Percentiles rank a stretch among this genome's conserved stretches.
phyloP scores from a whole-genome alignment of 1,284 basidiomycete genomes.

The Ganoderma lingzhi region DNA sequence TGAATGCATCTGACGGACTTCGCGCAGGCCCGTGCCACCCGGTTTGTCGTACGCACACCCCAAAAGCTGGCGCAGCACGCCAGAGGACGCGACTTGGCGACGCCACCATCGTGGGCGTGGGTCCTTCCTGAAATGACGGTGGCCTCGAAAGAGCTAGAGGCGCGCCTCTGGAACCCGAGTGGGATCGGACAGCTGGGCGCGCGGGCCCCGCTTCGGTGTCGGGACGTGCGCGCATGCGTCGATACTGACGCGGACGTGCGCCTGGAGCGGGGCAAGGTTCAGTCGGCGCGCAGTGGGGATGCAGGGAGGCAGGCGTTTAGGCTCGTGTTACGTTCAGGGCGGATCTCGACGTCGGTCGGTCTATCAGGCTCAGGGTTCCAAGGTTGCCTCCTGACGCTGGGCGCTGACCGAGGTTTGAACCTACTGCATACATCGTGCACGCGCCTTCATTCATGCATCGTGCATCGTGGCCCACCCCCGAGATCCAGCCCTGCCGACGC shows the following conservation, averaged over 20 bases:
- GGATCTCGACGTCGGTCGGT: constrained; percentile 1
- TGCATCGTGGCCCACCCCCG: neutral
- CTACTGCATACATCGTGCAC: neutral
- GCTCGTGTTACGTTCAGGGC: neutral
- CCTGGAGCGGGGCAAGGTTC: constrained; percentile 2
- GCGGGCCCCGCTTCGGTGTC: constrained; percentile 14
- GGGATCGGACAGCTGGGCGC: constrained; percentile 11
- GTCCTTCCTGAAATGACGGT: constrained; percentile 27
- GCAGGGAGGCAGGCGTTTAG: neutral
- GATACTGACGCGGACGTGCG: constrained; percentile 1
- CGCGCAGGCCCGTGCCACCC: constrained; percentile 3
- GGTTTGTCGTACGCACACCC: neutral
- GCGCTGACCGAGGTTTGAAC: constrained; percentile 3
- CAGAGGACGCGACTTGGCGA: constrained; percentile 4
- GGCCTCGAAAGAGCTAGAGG: constrained; percentile 22
- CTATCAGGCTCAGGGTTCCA: constrained; percentile 2
- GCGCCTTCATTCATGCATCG: neutral
- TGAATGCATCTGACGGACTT: constrained; percentile 9
- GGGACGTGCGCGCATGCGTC: neutral
- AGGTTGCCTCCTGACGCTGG: neutral
- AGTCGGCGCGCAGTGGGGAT: neutral
- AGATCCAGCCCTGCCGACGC: neutral
- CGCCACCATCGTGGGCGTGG: constrained; percentile 32
- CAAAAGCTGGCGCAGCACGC: neutral
- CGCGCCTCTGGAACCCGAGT: neutral